Conservation (phyloP, 805 yeast genomes). For the Dipodascopsis uninucleata region DNA sequence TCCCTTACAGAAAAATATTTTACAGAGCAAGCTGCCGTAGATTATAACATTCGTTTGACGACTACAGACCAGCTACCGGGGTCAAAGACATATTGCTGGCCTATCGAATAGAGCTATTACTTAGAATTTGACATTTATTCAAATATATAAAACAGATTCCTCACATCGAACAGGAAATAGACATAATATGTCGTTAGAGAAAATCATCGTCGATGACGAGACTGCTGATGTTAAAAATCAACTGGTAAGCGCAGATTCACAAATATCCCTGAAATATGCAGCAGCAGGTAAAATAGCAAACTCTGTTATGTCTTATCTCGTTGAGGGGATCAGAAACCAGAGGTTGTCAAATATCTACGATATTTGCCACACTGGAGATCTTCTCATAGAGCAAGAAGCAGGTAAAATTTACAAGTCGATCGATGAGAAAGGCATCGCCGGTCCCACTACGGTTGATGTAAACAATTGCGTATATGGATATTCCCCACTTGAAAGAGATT, state of each 20-base stretch:
- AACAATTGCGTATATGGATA: conserved; percentile 75
- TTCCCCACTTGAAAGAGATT: conserved; percentile 63
- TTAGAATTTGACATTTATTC: no score
- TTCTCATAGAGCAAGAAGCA: conserved; percentile 60
- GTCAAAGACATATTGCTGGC: no score
- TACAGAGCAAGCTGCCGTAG: no score
- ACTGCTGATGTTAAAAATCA: conserved; percentile 11
- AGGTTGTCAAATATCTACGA: conserved; percentile 19
- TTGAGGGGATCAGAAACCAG: conserved; percentile 6
- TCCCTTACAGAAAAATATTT: no score
- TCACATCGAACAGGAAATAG: no score
- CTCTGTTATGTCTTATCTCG: conserved; percentile 16
- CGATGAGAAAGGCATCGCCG: conserved; percentile 83
- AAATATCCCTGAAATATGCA: conserved; percentile 17
- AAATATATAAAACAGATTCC: no score
- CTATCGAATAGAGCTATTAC: no score
- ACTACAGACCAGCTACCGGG: no score
- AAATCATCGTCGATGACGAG: conserved; percentile 9
- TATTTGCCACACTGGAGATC: conserved; percentile 78
- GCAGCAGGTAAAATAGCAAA: conserved; percentile 25
- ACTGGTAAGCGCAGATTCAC: conserved; percentile 14
- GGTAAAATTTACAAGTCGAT: conserved; percentile 53
- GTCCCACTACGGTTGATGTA: conserved; percentile 85
- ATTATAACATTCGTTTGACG: no score
- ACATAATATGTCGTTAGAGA: conserved; percentile 17